These are phyloP conservation scores for Acer campestre DNA, from an alignment of 345 rosid genomes.

Conservation along the genomic window DNA sequence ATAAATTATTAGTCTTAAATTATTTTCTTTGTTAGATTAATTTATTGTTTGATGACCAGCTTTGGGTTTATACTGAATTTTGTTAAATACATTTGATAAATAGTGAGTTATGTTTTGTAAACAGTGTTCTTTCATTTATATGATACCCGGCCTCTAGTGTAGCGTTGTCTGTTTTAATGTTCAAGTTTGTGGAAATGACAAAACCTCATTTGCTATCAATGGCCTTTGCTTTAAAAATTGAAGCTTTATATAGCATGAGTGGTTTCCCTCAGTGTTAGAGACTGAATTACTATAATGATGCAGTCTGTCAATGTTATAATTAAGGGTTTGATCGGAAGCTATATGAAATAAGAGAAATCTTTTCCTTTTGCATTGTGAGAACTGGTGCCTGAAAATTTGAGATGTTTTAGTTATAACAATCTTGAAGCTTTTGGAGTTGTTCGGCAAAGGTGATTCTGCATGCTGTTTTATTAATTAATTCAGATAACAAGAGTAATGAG, in stretches of 20 bases:
- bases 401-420: not conserved
- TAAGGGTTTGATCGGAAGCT: not conserved
- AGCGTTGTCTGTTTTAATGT: not conserved
- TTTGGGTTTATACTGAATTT: not conserved
- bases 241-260: not conserved
- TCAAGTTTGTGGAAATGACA: not conserved
- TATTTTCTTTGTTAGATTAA: not conserved
- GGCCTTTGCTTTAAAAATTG: not conserved
- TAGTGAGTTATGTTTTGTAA: not conserved
- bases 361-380: slow-evolving; percentile 4
- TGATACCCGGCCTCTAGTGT: not conserved
- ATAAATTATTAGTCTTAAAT: not conserved
- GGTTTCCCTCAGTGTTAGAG: not conserved
- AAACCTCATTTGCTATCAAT: not conserved
- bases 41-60: not conserved
- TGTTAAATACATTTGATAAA: not conserved
- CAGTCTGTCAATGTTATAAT: not conserved
- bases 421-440: not conserved
- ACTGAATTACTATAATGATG: not conserved
- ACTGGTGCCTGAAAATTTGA: not conserved
- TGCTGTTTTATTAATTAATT: not conserved
- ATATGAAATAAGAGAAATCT: not conserved
- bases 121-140: too few species aligned
- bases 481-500: not conserved
- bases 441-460: not conserved